A percentile compares a stretch with the other conserved stretches of the same genome.
Conservation (phyloP, 2,329 filamentous ascomycete genomes). For the Tolypocladium amazonense region DNA sequence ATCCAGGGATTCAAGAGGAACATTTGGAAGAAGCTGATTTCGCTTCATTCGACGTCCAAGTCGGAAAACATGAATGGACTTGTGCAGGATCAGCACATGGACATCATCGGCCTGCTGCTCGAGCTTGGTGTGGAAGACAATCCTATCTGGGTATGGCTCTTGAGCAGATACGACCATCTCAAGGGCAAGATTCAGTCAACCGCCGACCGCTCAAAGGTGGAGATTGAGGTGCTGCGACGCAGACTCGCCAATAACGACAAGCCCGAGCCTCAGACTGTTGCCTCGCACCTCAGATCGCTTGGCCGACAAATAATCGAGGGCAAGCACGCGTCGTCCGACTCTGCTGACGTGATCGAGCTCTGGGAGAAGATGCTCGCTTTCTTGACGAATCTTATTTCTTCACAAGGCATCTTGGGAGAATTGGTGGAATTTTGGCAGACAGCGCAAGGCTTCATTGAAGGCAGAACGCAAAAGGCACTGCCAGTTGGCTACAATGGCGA, state of each 20-base stretch:
- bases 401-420: slow-evolving; percentile 76
- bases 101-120: slow-evolving; percentile 78
- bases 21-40: slow-evolving; percentile 71
- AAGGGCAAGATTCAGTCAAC: slow-evolving; percentile 74
- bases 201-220: slow-evolving; percentile 78
- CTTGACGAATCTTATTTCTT: slow-evolving; percentile 62
- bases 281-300: slow-evolving; percentile 66
- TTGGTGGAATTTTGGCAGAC: slow-evolving; percentile 91
- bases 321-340: slow-evolving; percentile 58
- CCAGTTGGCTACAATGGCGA: slow-evolving; percentile 74
- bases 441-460: slow-evolving; percentile 80
- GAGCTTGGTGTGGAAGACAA: slow-evolving; percentile 93
- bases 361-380: slow-evolving; percentile 84
- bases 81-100: slow-evolving; percentile 76
- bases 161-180: slow-evolving; percentile 80
- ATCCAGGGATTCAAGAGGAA: slow-evolving; percentile 81
- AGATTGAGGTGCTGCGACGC: slow-evolving; percentile 83
- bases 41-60: slow-evolving; percentile 48
- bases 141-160: slow-evolving; percentile 91
- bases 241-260: slow-evolving; percentile 66
- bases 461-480: slow-evolving; percentile 68
- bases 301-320: slow-evolving; percentile 55
- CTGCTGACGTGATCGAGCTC: slow-evolving; percentile 70
- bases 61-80: slow-evolving; percentile 36
- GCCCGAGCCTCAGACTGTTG: slow-evolving; percentile 57